phyloP scores from a whole-genome alignment of 148 eudicot species.

The Polygonum aviculare region DNA sequence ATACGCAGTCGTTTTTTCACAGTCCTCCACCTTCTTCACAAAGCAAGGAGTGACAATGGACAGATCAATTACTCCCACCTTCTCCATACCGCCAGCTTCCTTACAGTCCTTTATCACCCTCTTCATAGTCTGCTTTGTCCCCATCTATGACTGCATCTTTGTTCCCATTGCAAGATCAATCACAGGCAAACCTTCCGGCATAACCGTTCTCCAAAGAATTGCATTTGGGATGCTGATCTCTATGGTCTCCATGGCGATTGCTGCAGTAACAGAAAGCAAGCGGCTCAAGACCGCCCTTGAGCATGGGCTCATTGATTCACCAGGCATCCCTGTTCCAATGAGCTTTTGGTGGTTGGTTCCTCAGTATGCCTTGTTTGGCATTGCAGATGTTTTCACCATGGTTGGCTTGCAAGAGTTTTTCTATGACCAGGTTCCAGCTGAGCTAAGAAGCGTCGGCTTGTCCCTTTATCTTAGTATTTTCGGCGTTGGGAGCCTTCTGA shows the following conservation, averaged over 20 bases:
- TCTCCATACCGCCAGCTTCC: constrained; percentile 55
- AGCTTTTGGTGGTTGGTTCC: constrained; percentile 68
- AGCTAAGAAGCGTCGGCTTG: constrained; percentile 49
- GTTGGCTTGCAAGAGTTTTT: constrained; percentile 70
- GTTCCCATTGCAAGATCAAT: constrained; percentile 44
- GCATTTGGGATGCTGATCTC: constrained; percentile 47
- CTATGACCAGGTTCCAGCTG: constrained; percentile 61
- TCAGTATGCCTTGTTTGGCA: constrained; percentile 45
- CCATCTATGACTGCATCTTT: constrained; percentile 52
- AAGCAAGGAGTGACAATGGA: constrained; percentile 74
- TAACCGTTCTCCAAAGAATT: constrained; percentile 58
- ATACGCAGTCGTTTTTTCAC: constrained; percentile 53
- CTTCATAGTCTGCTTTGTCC: constrained; percentile 35
- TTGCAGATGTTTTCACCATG: constrained; percentile 47
- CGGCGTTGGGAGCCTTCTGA: constrained; percentile 56
- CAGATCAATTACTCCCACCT: constrained; percentile 33
- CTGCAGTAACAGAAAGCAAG: constrained; percentile 48
- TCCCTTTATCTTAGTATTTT: constrained; percentile 49
- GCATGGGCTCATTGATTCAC: constrained; percentile 38
- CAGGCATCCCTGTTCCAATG: constrained; percentile 45
- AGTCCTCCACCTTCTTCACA: constrained; percentile 55
- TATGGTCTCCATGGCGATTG: constrained; percentile 35
- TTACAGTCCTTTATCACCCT: constrained; percentile 42
- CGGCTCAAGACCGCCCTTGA: constrained; percentile 40
- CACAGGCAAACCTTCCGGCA: constrained; percentile 46